These are phyloP conservation scores for Stagonosporopsis chrysanthemi DNA, from an alignment of 2,329 filamentous ascomycete species.

Conservation along the genomic window DNA sequence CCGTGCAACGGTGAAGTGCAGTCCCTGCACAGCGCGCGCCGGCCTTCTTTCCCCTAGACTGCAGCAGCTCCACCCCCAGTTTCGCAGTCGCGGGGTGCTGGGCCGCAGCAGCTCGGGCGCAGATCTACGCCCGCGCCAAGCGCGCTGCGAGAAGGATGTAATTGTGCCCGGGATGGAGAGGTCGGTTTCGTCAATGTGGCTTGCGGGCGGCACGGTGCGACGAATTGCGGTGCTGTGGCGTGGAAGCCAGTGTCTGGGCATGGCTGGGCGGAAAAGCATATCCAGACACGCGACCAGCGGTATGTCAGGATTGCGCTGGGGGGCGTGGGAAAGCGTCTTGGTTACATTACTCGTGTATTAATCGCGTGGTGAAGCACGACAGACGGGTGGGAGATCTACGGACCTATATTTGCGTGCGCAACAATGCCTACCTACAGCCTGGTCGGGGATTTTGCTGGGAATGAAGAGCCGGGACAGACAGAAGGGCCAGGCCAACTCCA, in stretches of 20 bases:
- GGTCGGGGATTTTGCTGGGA: neutral
- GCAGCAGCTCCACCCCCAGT: neutral
- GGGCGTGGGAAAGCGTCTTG: neutral
- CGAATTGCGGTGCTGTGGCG: slow-evolving; percentile 1
- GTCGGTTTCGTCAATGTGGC: slow-evolving; percentile 4
- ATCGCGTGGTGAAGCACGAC: neutral
- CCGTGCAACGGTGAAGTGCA: slow-evolving; percentile 12
- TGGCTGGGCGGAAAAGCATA: slow-evolving; percentile 15
- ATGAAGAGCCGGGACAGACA: neutral
- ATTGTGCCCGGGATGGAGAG: slow-evolving; percentile 5
- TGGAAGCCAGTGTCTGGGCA: neutral
- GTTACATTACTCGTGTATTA: neutral
- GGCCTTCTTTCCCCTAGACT: neutral
- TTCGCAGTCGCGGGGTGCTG: neutral
- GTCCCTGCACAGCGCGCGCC: slow-evolving; percentile 1
- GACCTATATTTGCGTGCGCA: slow-evolving; percentile 17
- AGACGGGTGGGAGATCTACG: neutral
- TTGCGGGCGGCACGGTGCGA: neutral
- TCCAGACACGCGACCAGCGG: slow-evolving; percentile 1
- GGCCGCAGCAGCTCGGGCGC: neutral
- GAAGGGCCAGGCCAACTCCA: too few relatives aligned
- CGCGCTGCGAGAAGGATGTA: neutral
- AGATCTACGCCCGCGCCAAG: slow-evolving; percentile 16
- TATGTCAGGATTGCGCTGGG: neutral
- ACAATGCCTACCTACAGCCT: slow-evolving; percentile 7